phyloP scores from a whole-genome alignment of 2,329 filamentous ascomycete genomes.

The Hypoxylon sp. region DNA sequence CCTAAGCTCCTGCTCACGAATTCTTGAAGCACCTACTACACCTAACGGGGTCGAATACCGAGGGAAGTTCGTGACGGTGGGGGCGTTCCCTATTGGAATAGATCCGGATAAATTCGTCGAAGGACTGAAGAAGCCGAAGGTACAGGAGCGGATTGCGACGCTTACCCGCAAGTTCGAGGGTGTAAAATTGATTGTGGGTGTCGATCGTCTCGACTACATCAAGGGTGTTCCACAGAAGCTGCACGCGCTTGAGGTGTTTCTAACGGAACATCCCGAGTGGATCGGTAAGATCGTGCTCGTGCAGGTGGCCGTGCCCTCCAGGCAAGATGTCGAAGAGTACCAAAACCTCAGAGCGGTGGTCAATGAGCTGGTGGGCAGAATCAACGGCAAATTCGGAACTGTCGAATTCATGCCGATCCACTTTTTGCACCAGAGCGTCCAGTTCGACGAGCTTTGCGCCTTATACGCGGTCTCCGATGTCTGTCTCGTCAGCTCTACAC shows the following conservation, averaged over 20 bases:
- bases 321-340: constrained; percentile 97
- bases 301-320: constrained; percentile 93
- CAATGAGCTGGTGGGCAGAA: constrained; percentile 95
- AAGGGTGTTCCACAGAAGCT: constrained; percentile 98
- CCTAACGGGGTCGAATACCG: constrained; percentile 95
- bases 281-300: constrained; percentile 97
- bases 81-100: constrained; percentile 97
- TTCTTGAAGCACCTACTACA: constrained; percentile 85
- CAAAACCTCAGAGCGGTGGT: constrained; percentile 95
- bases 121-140: constrained; percentile 85
- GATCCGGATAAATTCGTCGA: constrained; percentile 97
- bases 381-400: constrained; percentile 97
- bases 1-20: constrained; percentile 94
- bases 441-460: constrained; percentile 93
- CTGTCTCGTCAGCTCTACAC: constrained; percentile 93
- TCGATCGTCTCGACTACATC: constrained; percentile 98
- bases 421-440: constrained; percentile 96
- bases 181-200: constrained; percentile 95
- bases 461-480: constrained; percentile 94
- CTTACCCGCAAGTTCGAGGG: constrained; percentile 93
- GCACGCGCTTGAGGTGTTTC: constrained; percentile 94
- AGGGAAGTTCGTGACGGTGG: constrained; percentile 89
- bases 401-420: constrained; percentile 99
- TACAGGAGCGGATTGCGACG: constrained; percentile 87
- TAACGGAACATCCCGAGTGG: constrained; percentile 98